Base-by-base conservation (phyloP, 2,329 filamentous ascomycete species). In the Colletotrichum zoysiae region DNA sequence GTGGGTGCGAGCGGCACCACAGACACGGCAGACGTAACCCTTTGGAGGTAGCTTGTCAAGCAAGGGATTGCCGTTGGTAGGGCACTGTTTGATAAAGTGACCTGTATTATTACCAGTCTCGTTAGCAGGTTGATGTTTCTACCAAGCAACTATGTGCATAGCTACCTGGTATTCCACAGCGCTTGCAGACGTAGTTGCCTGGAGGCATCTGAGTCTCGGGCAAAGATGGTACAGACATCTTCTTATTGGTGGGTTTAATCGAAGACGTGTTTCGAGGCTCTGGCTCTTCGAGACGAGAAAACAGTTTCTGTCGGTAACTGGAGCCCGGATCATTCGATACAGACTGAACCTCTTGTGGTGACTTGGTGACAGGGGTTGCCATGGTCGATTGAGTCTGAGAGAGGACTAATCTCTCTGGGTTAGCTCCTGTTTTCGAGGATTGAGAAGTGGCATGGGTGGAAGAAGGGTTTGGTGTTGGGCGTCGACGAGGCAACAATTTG, bases 11-110 rank as follows among this genome's bases (percentile, higher is more conserved):
- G 51, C 33, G 2, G 50, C 48, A 20, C 72, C 75, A 23, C 76
- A 78, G 9, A 65, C 50, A 38, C 67, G 65, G 61, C 76, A 77
- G 5, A 71, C 20, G 46, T 77, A 76, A 14, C 63, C 62, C 20
- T 60, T 42, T 3, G 57, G 70, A 30, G 70, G 71, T 4, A 12
- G 42, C 12, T 18, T 46, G 35, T 70, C 65, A 20, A 20, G 65
- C 1, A 42, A 46, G 16, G 62, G 53, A 20, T 67, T 56, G n/a
- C 35, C 35, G 18, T 66, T 73, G 30, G 59, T 70, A 14, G 71
- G 63, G 50, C 75, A 77, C 9, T 76, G 40, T 26, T 71, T 66
- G 33, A 76, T 64, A 35, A 68, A 65, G 60, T 75, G 75, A 2
- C 75, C 76, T 78, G n/a, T 8, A 26, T 20, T 23, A 57, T 16